A percentile compares a stretch with the other conserved stretches of the same genome.
These are phyloP conservation scores for Epichloe gansuensis DNA, from an alignment of 2,329 filamentous ascomycete genomes.

Conservation along the genomic window DNA sequence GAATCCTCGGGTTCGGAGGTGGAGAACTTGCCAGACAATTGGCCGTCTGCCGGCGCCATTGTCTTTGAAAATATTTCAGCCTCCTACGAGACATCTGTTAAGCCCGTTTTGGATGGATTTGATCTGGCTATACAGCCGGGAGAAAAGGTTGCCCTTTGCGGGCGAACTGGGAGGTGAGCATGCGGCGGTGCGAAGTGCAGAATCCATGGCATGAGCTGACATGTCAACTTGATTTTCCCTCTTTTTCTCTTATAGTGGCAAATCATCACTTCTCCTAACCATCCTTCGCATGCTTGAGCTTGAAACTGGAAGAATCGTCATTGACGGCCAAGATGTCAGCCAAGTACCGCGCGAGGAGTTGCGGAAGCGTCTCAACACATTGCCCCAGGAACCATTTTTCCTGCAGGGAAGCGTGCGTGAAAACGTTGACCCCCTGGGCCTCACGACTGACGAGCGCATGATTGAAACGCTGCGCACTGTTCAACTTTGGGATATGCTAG, in stretches of 20 bases:
- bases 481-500: conserved; percentile 28
- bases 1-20: conserved; percentile 14
- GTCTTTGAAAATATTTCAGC: conserved; percentile 17
- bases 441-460: conserved; percentile 27
- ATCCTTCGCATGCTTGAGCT: conserved; percentile 37
- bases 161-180: conserved; percentile 26
- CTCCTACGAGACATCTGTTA: conserved; percentile 14
- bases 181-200: neutral
- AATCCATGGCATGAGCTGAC: neutral
- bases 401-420: conserved; percentile 33
- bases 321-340: conserved; percentile 30
- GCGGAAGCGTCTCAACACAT: conserved; percentile 23
- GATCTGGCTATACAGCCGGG: conserved; percentile 19
- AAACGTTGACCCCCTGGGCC: conserved; percentile 34
- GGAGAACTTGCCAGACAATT: conserved; percentile 9
- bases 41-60: conserved; percentile 16
- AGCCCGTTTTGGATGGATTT: conserved; percentile 18
- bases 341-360: conserved; percentile 13
- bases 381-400: conserved; percentile 41
- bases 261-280: conserved; percentile 26
- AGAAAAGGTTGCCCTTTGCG: conserved; percentile 30
- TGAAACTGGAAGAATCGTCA: conserved; percentile 25
- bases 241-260: conserved; percentile 13
- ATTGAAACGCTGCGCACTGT: conserved; percentile 31
- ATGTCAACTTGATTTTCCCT: neutral